Base-by-base conservation (phyloP, 2,329 filamentous ascomycete species). In the Escovopsis weberi region DNA sequence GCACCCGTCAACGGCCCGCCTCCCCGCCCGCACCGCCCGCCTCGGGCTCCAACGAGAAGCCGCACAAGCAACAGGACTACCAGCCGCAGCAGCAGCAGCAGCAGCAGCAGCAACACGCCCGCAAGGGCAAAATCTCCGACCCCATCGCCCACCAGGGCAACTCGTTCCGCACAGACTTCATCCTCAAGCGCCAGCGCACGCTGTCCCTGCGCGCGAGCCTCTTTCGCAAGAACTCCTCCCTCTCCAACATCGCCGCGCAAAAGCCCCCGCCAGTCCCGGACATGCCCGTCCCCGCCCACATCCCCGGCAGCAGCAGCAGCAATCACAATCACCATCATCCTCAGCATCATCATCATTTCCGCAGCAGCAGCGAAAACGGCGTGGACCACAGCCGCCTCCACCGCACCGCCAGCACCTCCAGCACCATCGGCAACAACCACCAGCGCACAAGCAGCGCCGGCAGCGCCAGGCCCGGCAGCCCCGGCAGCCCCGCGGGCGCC, bases 81-180 rank as follows among this genome's bases (percentile, higher is more conserved):
- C 15, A 15, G 15, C 15, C 15, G 15, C 15, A 15, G 15, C 15
- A 15, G 15, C 15, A 15, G 15, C 15, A 15, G 15, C 15, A 15
- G 15, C 15, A 15, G 15, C 15, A 15, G 15, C 15, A 15, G 15
- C 15, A 40, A 50, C 40, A 48, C 51, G 9, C 49, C n/a, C 50
- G 54, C 36, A 50, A 53, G 36, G 69, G 69, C 51, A 66, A 76
- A 51, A 69, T 79, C 50, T 77, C 72, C 47, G 69, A 78, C 51
- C 65, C 79, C 45, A 66, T 80, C 44, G 60, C 71, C 38, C 28
- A 30, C 6, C 55, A 61, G 43, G 51, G 59, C 19, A 59, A 63
- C 50, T 56, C 57, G 33, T 60, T 68, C 45, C 67, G 72, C 41
- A 67, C 65, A 33, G 74, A 77, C 51, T 77, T 77, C 50, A 67